These are phyloP conservation scores for Talaromyces stipitatus DNA, from an alignment of 495 filamentous ascomycete species.

Conservation along the genomic window DNA sequence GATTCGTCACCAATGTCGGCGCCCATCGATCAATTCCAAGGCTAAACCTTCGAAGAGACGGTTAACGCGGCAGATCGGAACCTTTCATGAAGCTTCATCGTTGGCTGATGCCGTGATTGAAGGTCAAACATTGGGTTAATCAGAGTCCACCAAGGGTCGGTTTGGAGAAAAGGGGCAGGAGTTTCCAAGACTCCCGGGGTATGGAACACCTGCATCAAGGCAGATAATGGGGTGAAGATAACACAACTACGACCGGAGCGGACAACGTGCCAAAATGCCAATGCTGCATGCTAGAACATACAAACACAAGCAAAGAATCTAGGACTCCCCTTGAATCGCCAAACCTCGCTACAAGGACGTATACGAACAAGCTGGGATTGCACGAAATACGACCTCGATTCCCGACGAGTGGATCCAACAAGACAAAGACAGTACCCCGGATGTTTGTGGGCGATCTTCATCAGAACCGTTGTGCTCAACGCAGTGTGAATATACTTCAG, in stretches of 20 bases:
- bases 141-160: conserved; percentile 15
- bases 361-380: conserved; percentile 20
- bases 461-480: conserved; percentile 30
- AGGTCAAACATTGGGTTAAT: conserved; percentile 36
- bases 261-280: conserved; percentile 32
- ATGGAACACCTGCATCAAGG: conserved; percentile 37
- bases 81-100: conserved; percentile 37
- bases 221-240: conserved; percentile 16
- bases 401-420: conserved; percentile 43
- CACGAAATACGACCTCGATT: conserved; percentile 27
- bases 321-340: conserved; percentile 12
- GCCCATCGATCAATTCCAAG: conserved; percentile 56
- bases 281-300: conserved; percentile 4
- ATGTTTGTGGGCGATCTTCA: conserved; percentile 29
- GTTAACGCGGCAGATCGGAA: conserved; percentile 71
- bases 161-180: conserved; percentile 35
- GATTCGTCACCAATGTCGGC: conserved; percentile 42
- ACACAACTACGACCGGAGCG: conserved; percentile 15
- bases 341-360: conserved; percentile 39
- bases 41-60: conserved; percentile 48
- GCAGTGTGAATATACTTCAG: conserved; percentile 11
- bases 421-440: conserved; percentile 17
- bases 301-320: conserved; percentile 2
- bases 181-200: conserved; percentile 31
- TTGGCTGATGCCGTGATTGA: conserved; percentile 47